Evolutionary conservation across 2,329 filamentous ascomycete species (phyloP), one percentile per base, ranked within the genome.

Genomic region (Pseudogymnoascus sp.): DNA sequence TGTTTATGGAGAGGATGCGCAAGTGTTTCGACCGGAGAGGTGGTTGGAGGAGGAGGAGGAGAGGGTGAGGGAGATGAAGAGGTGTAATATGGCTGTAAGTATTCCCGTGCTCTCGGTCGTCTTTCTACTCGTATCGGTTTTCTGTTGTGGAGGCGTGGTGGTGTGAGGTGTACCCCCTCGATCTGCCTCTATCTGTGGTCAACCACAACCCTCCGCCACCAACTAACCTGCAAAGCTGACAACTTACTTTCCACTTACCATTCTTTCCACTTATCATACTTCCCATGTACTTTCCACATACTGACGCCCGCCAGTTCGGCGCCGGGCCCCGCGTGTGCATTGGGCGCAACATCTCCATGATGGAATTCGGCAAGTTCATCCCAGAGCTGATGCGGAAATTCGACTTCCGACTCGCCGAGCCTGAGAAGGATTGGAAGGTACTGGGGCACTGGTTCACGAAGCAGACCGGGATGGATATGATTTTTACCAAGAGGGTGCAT

Each of bases 11-110:
- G 61, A 68, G 0, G 71, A 76, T 45, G 72, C 68, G 0, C 63
- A 72, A 1, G 61, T 65, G 0, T 78, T 76, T 63, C 64, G 67
- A 1, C 76, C 76, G 0, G 75, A 77, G 61, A 64, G 77, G 3
- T 79, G 76, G 76, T 55, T 76, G 0, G 62, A 64, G 1, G 62
- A 64, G 4, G 67, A 70, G 18, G 23, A 60, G 48, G 35, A 57
- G 35, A 7, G 57, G 13, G 15, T 52, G 41, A 52, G 41, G 23
- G 41, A 52, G 41, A 52, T 52, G 41, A 52, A 52, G 41, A 52
- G 41, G 5, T 52, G 41, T 2, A 52, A 52, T 28, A 52, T 52
- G 41, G 41, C 41, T 52, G 41, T 52, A 9, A 52, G 41, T 26
- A 21, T 45, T 45, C n/a, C 13, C 12, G 6, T 6, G 5, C 19